Conservation (phyloP, 805 yeast genomes). For the Schizosaccharomyces lindneri region DNA sequence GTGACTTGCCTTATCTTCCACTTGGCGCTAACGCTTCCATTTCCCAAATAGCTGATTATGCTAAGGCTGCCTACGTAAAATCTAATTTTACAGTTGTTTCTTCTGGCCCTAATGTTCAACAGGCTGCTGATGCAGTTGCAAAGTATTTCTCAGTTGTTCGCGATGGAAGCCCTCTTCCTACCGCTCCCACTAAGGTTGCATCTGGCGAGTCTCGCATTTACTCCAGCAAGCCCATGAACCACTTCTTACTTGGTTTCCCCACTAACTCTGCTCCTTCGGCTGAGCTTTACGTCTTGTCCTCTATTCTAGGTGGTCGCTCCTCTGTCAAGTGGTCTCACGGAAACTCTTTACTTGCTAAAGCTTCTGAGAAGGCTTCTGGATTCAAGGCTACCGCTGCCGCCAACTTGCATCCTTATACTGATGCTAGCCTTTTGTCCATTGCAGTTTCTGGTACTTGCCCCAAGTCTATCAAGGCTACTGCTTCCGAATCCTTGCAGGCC, state of each 20-base stretch:
- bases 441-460: conserved; percentile 27
- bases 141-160: conserved; percentile 32
- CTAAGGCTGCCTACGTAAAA: conserved; percentile 40
- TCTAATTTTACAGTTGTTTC: conserved; percentile 49
- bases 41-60: conserved; percentile 43
- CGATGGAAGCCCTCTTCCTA: conserved; percentile 26
- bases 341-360: conserved; percentile 22
- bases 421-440: conserved; percentile 59
- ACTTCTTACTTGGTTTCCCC: conserved; percentile 66
- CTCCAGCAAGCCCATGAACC: conserved; percentile 33
- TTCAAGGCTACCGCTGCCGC: conserved; percentile 19
- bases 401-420: conserved; percentile 38
- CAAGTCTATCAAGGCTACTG: conserved; percentile 35
- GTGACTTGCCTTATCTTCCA: conserved; percentile 56
- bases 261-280: conserved; percentile 31
- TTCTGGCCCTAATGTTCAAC: conserved; percentile 47
- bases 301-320: conserved; percentile 26
- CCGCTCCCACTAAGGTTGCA: conserved; percentile 22
- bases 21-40: conserved; percentile 30
- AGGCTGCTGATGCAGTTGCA: conserved; percentile 38
- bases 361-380: conserved; percentile 1
- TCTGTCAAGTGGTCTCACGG: conserved; percentile 31
- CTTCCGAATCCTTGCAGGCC: conserved; percentile 17
- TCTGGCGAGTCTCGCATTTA: conserved; percentile 39
- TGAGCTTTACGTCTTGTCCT: conserved; percentile 47